A percentile compares a stretch with the other conserved stretches of the same genome.
Evolutionary conservation across 192 early-diverging fungal species (phyloP).

Genomic region (Gryganskiella cystojenkinii): DNA sequence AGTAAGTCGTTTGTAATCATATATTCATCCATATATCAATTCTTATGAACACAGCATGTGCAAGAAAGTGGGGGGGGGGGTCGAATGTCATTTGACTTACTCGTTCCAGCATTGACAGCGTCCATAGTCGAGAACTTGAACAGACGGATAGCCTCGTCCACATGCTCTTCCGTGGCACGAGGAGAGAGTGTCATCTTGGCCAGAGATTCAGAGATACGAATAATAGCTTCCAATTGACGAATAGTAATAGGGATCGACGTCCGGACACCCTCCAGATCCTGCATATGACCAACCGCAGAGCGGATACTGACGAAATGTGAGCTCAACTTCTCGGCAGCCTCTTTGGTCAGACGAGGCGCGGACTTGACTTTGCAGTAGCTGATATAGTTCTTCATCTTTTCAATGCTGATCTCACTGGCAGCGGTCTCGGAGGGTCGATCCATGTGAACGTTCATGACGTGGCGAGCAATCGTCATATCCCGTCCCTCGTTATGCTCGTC

Average conservation of each 20-base stretch:
- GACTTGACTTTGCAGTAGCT: conserved; percentile 96
- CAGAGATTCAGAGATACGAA: conserved; percentile 97
- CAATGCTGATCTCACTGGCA: conserved; percentile 88
- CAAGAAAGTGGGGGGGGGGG: background rate
- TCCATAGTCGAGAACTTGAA: conserved; percentile 99
- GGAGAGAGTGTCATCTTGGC: conserved; percentile 94
- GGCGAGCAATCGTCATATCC: conserved; percentile 94
- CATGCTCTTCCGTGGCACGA: conserved; percentile 86
- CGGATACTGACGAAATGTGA: conserved; percentile 95
- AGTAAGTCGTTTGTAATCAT: background rate
- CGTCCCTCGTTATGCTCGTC: conserved; percentile 96
- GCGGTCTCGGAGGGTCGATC: conserved; percentile 75
- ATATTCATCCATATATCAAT: too few species aligned
- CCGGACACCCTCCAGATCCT: conserved; percentile 74
- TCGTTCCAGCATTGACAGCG: conserved; percentile 90
- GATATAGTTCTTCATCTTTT: conserved; percentile 97
- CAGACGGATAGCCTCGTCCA: conserved; percentile 96
- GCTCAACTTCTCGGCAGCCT: conserved; percentile 93
- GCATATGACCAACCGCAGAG: conserved; percentile 81
- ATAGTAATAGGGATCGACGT: conserved; percentile 97
- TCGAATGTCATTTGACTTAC: conserved; percentile 55
- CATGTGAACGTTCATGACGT: conserved; percentile 96
- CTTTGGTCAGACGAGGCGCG: conserved; percentile 88
- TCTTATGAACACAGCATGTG: too few species aligned
- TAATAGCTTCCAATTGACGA: conserved; percentile 97